These are phyloP conservation scores for Epichloe hybrida DNA, from an alignment of 2,329 filamentous ascomycete genomes.

Conservation along the genomic window DNA sequence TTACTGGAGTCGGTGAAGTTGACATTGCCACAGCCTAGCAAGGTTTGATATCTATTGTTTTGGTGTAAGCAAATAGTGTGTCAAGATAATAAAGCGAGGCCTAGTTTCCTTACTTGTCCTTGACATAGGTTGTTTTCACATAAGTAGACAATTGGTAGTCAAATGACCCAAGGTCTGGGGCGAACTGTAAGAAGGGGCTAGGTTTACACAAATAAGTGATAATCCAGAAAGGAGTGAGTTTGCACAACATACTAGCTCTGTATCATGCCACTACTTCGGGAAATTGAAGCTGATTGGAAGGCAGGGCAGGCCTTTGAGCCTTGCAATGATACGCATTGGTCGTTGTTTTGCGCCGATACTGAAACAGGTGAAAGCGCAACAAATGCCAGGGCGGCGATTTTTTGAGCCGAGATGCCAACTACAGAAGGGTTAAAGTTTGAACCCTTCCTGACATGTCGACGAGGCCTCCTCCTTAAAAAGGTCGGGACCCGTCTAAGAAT, in stretches of 20 bases:
- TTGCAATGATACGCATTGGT: conserved; percentile 50
- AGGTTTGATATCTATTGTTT: conserved; percentile 54
- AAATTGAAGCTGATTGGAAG: conserved; percentile 59
- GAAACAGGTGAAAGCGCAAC: conserved; percentile 16
- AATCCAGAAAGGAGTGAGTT: background rate
- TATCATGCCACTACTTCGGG: conserved; percentile 43
- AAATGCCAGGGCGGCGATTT: conserved; percentile 11
- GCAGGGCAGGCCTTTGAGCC: conserved; percentile 59
- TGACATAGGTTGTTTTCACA: conserved; percentile 60
- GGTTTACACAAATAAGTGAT: conserved; percentile 20
- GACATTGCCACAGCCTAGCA: conserved; percentile 69
- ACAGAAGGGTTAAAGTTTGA: background rate
- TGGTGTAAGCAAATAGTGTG: background rate
- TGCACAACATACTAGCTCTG: conserved; percentile 47
- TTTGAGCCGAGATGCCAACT: background rate
- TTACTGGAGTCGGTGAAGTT: conserved; percentile 65
- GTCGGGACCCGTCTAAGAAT: background rate
- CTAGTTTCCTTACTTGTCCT: conserved; percentile 48
- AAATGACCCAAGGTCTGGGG: conserved; percentile 64
- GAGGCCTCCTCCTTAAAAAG: background rate
- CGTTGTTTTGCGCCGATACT: conserved; percentile 21
- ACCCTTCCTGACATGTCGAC: background rate
- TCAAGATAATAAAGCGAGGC: background rate
- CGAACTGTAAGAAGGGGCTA: conserved; percentile 69
- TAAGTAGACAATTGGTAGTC: conserved; percentile 63